A percentile compares a stretch with the other conserved stretches of the same genome.
Evolutionary conservation across 495 filamentous ascomycete species (phyloP).

Genomic region (Penicillium macrosclerotiorum): DNA sequence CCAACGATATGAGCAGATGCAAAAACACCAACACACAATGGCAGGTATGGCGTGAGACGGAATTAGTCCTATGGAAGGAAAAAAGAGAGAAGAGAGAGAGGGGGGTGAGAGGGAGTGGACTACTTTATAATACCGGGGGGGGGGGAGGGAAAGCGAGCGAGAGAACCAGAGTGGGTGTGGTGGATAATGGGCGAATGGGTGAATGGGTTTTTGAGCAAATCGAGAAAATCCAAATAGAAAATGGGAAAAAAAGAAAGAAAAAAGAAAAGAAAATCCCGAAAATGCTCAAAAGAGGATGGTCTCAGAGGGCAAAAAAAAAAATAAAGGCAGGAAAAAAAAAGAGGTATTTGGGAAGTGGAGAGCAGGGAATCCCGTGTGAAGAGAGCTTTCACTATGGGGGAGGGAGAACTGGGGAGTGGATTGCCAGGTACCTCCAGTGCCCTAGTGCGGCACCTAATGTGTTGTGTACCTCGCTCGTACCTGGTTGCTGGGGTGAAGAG

Average conservation of each 20-base stretch:
- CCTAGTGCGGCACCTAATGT: no score
- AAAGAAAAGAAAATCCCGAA: not conserved
- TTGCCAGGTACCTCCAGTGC: no score
- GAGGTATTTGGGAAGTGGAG: not conserved
- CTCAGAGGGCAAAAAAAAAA: not conserved
- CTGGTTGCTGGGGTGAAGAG: not conserved
- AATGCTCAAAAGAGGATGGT: not conserved
- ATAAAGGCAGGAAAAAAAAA: no score
- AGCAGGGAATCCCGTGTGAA: not conserved
- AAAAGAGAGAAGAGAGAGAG: constrained; percentile 23
- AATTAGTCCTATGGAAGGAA: constrained; percentile 38
- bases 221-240: constrained; percentile 4
- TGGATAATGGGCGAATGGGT: constrained; percentile 21
- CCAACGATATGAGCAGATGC: constrained; percentile 44
- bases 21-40: constrained; percentile 37
- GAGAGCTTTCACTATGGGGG: no score
- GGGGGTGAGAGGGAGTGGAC: constrained; percentile 26
- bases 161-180: constrained; percentile 26
- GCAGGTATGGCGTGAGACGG: constrained; percentile 47
- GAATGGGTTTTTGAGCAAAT: constrained; percentile 11
- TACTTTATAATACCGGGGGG: constrained; percentile 35
- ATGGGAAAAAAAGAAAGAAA: constrained; percentile 20
- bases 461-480: no score
- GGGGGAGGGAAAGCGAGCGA: constrained; percentile 19
- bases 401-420: no score